Conservation (phyloP, 2,329 filamentous ascomycete genomes). For the Podosphaera xanthii region DNA sequence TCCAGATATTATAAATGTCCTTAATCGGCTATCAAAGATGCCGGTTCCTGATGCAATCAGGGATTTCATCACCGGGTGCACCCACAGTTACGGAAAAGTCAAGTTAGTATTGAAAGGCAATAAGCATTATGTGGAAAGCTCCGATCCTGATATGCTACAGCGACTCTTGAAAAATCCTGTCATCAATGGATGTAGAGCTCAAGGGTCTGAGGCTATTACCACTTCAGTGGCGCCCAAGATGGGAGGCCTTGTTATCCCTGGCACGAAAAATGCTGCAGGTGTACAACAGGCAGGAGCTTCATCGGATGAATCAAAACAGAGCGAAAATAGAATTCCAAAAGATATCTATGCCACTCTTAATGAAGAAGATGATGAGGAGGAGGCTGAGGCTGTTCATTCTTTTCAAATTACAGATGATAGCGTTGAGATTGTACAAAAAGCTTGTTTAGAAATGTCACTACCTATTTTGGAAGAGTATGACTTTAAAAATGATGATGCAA, state of each 20-base stretch:
- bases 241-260: conserved; percentile 72
- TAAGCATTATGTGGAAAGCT: conserved; percentile 81
- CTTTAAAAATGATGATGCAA: conserved; percentile 74
- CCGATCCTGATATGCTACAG: conserved; percentile 68
- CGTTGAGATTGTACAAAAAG: conserved; percentile 72
- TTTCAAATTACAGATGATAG: conserved; percentile 72
- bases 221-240: conserved; percentile 69
- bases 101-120: conserved; percentile 89
- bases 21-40: conserved; percentile 77
- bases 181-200: conserved; percentile 59
- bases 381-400: conserved; percentile 69
- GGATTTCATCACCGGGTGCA: conserved; percentile 52
- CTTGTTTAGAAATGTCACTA: conserved; percentile 65
- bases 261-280: conserved; percentile 79
- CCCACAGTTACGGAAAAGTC: conserved; percentile 82
- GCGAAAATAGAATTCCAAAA: conserved; percentile 32
- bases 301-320: conserved; percentile 20
- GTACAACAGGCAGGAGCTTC: conserved; percentile 46
- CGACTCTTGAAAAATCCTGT: conserved; percentile 64
- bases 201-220: conserved; percentile 46
- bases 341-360: conserved; percentile 52
- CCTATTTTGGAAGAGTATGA: conserved; percentile 94
- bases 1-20: conserved; percentile 68
- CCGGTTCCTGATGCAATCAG: conserved; percentile 61
- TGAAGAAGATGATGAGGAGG: conserved; percentile 62